Percentiles rank a stretch among this genome's conserved stretches.
Evolutionary conservation across 2,329 filamentous ascomycete genomes (phyloP).

Genomic region (Fusarium miscanthi): DNA sequence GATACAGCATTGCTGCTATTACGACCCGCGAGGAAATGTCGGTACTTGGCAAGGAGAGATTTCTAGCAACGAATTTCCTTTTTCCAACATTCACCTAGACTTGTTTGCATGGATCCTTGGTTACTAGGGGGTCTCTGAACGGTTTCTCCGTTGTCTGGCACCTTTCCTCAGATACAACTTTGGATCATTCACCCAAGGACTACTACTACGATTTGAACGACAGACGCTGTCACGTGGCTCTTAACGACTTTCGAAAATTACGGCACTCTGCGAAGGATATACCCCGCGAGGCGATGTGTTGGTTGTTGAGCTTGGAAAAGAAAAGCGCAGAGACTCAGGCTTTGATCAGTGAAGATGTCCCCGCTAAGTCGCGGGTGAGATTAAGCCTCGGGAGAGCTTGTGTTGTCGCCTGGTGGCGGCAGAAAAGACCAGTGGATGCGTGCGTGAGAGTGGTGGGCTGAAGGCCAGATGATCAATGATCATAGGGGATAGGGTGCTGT

Average conservation of each 20-base stretch:
- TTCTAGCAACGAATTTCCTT: slow-evolving; percentile 45
- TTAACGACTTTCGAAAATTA: slow-evolving; percentile 51
- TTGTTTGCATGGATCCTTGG: slow-evolving; percentile 47
- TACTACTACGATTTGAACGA: slow-evolving; percentile 51
- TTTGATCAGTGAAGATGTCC: slow-evolving; percentile 40
- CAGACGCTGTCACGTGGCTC: slow-evolving; percentile 52
- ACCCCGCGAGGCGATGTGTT: slow-evolving; percentile 54
- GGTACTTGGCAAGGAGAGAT: slow-evolving; percentile 28
- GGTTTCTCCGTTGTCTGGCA: slow-evolving; percentile 42
- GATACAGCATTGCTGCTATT: not conserved
- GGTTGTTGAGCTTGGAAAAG: slow-evolving; percentile 51
- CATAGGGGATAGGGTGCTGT: slow-evolving; percentile 42
- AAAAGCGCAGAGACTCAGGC: slow-evolving; percentile 46
- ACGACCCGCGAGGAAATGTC: slow-evolving; percentile 1
- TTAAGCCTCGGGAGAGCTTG: slow-evolving; percentile 43
- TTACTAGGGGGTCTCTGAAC: slow-evolving; percentile 43
- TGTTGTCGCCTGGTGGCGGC: slow-evolving; percentile 40
- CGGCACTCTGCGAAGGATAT: slow-evolving; percentile 57
- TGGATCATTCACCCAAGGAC: slow-evolving; percentile 50
- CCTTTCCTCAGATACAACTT: slow-evolving; percentile 48
- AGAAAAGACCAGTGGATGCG: slow-evolving; percentile 46
- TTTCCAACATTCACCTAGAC: slow-evolving; percentile 47
- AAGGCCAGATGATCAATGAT: slow-evolving; percentile 47
- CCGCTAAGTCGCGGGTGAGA: slow-evolving; percentile 31
- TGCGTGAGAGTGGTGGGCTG: slow-evolving; percentile 50